Percentiles rank a stretch among this genome's conserved stretches.
These are phyloP conservation scores for Candida koratica DNA, from an alignment of 805 yeast species.

Conservation along the genomic window DNA sequence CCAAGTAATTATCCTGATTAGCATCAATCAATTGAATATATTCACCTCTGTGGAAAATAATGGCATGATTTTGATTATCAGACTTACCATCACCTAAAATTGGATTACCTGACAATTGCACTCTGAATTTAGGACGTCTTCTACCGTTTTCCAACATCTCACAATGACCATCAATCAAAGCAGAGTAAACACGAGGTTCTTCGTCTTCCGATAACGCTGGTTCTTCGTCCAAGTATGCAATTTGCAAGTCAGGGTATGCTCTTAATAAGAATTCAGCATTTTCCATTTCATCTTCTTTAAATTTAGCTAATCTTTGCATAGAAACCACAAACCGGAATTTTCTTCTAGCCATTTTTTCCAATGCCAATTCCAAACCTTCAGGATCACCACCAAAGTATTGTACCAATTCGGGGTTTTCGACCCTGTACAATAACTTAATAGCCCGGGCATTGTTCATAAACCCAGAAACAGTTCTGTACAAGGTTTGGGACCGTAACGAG, in stretches of 20 bases:
- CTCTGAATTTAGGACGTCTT: slow-evolving; percentile 58
- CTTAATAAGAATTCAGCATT: slow-evolving; percentile 56
- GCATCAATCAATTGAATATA: slow-evolving; percentile 79
- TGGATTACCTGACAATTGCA: slow-evolving; percentile 73
- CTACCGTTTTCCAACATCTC: slow-evolving; percentile 55
- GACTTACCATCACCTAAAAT: slow-evolving; percentile 83
- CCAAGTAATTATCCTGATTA: slow-evolving; percentile 77
- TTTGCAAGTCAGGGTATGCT: slow-evolving; percentile 65
- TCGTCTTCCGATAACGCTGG: slow-evolving; percentile 38
- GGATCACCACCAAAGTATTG: slow-evolving; percentile 99
- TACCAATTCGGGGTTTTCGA: slow-evolving; percentile 46
- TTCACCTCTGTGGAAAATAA: slow-evolving; percentile 75
- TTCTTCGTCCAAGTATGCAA: slow-evolving; percentile 58
- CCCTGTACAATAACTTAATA: slow-evolving; percentile 40
- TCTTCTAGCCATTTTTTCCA: slow-evolving; percentile 68
- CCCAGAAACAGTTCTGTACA: slow-evolving; percentile 45
- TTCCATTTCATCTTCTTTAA: slow-evolving; percentile 54
- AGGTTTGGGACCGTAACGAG: slow-evolving; percentile 44
- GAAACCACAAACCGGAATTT: slow-evolving; percentile 64
- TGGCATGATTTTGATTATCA: slow-evolving; percentile 76
- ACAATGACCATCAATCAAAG: slow-evolving; percentile 69
- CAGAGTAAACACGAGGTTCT: slow-evolving; percentile 51
- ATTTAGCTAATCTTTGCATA: slow-evolving; percentile 56
- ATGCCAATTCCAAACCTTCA: slow-evolving; percentile 91
- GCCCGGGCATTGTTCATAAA: slow-evolving; percentile 48